Conservation (phyloP, 2,329 filamentous ascomycete species). For the Pyrenochaeta sp. region DNA sequence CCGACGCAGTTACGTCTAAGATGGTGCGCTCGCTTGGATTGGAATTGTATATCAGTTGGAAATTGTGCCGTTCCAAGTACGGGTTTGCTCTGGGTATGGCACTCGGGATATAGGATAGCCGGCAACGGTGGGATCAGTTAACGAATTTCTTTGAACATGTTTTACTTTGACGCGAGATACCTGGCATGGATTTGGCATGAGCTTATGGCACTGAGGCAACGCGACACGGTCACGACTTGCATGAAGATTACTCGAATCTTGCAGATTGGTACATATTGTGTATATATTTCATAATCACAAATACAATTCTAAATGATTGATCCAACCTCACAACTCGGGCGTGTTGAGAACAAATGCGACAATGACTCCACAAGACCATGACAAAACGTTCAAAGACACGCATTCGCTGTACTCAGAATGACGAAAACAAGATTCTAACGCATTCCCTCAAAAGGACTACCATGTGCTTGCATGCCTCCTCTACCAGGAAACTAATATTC, state of each 20-base stretch:
- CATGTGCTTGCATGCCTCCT: not conserved
- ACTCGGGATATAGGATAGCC: not conserved
- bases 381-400: not conserved
- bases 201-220: not conserved
- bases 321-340: not conserved
- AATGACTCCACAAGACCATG: not conserved
- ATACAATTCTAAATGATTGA: not conserved
- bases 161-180: slow-evolving; percentile 11
- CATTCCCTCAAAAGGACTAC: not conserved
- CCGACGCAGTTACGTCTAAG: slow-evolving; percentile 49
- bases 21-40: not conserved
- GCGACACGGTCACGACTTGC: slow-evolving; percentile 1
- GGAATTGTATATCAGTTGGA: not conserved
- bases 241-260: not conserved
- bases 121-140: slow-evolving; percentile 3
- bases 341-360: no score
- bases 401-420: no score
- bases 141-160: slow-evolving; percentile 30
- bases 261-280: slow-evolving; percentile 3
- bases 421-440: not conserved
- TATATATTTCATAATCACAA: slow-evolving; percentile 8
- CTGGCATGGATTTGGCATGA: slow-evolving; percentile 2
- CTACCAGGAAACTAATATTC: not conserved
- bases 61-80: not conserved
- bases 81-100: not conserved